These are phyloP conservation scores for Fusarium ambrosium DNA, from an alignment of 2,329 filamentous ascomycete species.

Conservation along the genomic window DNA sequence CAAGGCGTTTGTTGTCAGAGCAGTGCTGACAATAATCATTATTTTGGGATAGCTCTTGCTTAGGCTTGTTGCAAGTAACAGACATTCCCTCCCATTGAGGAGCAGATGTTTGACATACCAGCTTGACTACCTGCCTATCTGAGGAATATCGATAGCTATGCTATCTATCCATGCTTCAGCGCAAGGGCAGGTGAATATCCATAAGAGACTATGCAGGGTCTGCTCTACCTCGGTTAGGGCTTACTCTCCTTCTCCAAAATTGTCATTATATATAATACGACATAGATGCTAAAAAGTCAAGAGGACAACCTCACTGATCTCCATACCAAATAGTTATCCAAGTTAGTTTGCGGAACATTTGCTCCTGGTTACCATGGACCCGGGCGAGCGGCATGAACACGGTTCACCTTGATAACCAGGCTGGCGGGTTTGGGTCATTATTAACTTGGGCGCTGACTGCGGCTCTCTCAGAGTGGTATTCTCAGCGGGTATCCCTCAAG, in stretches of 20 bases:
- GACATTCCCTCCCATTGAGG: too few species aligned
- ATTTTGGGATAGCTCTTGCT: background rate
- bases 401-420: background rate
- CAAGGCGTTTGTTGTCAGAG: background rate
- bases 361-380: background rate
- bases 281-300: background rate
- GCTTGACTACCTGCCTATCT: background rate
- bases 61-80: background rate
- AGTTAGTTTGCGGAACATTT: background rate
- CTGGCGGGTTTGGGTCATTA: background rate
- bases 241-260: background rate
- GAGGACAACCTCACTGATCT: background rate
- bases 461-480: constrained; percentile 5
- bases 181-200: background rate
- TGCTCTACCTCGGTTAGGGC: background rate
- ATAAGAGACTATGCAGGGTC: background rate
- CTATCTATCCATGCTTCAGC: background rate
- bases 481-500: background rate
- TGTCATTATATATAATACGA: background rate
- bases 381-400: background rate
- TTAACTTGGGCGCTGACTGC: background rate
- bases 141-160: background rate
- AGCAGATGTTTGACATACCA: background rate
- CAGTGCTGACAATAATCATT: background rate
- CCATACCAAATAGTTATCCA: background rate